A percentile compares a stretch with the other conserved stretches of the same genome.
phyloP scores from a whole-genome alignment of 169 alveolate species.

The Plasmodium fragile region DNA sequence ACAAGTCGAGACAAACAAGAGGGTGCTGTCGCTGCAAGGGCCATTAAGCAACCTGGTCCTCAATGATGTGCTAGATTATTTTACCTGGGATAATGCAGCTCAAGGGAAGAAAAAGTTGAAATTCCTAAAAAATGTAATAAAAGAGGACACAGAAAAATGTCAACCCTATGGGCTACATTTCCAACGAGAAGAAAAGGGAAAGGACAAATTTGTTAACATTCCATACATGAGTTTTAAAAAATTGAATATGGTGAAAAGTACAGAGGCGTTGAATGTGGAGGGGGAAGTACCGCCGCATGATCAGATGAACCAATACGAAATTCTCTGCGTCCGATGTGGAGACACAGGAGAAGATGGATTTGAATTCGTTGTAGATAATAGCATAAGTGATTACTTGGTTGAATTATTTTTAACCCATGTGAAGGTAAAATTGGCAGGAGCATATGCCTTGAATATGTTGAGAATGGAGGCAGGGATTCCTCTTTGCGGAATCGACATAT shows the following conservation, averaged over 20 bases:
- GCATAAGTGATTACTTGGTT: slow-evolving; percentile 21
- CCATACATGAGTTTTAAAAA: slow-evolving; percentile 76
- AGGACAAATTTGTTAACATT: slow-evolving; percentile 26
- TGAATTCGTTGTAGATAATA: slow-evolving; percentile 78
- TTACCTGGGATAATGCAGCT: background rate
- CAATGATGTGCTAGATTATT: slow-evolving; percentile 46
- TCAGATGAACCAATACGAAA: slow-evolving; percentile 23
- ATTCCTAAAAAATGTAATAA: slow-evolving; percentile 41
- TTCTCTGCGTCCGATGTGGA: slow-evolving; percentile 76
- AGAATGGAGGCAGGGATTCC: slow-evolving; percentile 86
- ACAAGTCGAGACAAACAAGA: slow-evolving; percentile 46
- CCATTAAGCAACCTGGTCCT: slow-evolving; percentile 75
- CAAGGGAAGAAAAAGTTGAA: background rate
- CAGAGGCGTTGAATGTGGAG: background rate
- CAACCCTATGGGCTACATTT: background rate
- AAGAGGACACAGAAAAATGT: background rate
- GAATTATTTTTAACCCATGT: slow-evolving; percentile 74
- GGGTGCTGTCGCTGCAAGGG: slow-evolving; percentile 80
- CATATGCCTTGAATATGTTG: slow-evolving; percentile 79
- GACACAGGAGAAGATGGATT: slow-evolving; percentile 87
- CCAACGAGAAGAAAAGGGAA: background rate
- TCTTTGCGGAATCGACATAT: slow-evolving; percentile 79
- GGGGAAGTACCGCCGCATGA: background rate
- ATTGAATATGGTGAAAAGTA: slow-evolving; percentile 8
- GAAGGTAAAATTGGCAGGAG: slow-evolving; percentile 78